Base-by-base conservation (phyloP, 2,329 filamentous ascomycete genomes). In the Botrytis sinoallii region DNA sequence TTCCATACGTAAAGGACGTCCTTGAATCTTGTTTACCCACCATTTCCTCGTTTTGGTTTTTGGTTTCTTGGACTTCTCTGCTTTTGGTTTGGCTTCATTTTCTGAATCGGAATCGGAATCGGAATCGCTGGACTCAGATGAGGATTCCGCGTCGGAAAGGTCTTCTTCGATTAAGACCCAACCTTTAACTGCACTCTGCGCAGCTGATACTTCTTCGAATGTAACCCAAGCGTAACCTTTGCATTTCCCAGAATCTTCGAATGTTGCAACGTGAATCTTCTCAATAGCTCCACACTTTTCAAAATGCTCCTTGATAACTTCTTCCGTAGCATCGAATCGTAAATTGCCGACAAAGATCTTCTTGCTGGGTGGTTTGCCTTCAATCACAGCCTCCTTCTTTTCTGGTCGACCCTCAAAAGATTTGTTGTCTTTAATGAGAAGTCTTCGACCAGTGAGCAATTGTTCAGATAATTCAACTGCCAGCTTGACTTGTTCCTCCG, bases 191-290 rank as follows among this genome's bases (percentile, higher is more conserved):
- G 93, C 93, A 79, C 88, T 88, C 68, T 91, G 89, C 0, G 94
- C 94, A 0, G 92, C 88, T 73, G 93, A 90, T 18, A 95, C 81
- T 69, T 94, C 90, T 81, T 91, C 91, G 83, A 98, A 99, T 75
- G 93, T 93, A 75, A 99, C 90, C 95, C 96, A 99, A 9, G 92
- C 96, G 84, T 92, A 99, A 29, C 96, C 97, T 85, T 98, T 98
- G 86, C 96, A 99, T 85, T 98, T 99, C 61, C 96, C 96, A 32
- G 92, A 92, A 82, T 99, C 97, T 83, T 98, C 93, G 81, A 99
- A 99, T 0, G 95, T 97, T 4, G 96, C 96, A 77, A 98, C 86
- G 84, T 97, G 95, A 76, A 94, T 88, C 84, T 93, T 93, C 71
- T 91, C 89, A 75, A 98, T 89, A 75, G 91, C 87, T 69, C 96